phyloP scores from a whole-genome alignment of 2,329 filamentous ascomycete species.

The Cladosporium halotolerans region DNA sequence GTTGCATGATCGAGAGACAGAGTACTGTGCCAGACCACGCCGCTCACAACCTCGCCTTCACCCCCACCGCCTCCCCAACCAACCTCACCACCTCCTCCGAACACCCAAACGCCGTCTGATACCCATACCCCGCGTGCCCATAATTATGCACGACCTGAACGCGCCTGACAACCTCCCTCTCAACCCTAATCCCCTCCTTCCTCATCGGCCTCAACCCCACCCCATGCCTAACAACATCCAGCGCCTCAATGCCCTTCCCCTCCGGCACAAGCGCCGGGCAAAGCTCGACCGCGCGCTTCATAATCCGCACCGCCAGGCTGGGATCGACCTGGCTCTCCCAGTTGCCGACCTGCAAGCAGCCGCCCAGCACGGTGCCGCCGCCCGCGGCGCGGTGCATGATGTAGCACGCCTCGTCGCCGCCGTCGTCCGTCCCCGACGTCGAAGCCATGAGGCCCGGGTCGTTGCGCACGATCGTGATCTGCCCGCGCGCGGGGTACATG shows the following conservation, averaged over 20 bases:
- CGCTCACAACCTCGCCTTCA: slow-evolving; percentile 19
- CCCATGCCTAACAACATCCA: slow-evolving; percentile 72
- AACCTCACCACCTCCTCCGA: slow-evolving; percentile 37
- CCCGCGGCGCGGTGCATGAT: slow-evolving; percentile 72
- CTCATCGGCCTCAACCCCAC: slow-evolving; percentile 76
- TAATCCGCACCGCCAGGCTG: slow-evolving; percentile 73
- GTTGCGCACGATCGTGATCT: slow-evolving; percentile 79
- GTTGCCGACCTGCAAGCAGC: slow-evolving; percentile 70
- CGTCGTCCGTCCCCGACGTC: slow-evolving; percentile 68
- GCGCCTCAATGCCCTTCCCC: slow-evolving; percentile 62
- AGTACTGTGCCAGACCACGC: too few species aligned
- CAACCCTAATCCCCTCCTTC: slow-evolving; percentile 66
- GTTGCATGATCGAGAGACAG: too few species aligned
- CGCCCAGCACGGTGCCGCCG: slow-evolving; percentile 84
- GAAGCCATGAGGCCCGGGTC: slow-evolving; percentile 64
- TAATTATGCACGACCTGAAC: slow-evolving; percentile 74
- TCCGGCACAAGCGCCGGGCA: slow-evolving; percentile 56
- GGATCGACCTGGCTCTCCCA: slow-evolving; percentile 77
- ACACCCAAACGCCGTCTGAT: slow-evolving; percentile 42
- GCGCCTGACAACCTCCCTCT: slow-evolving; percentile 58
- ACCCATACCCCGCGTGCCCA: slow-evolving; percentile 75
- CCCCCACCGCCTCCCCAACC: slow-evolving; percentile 28
- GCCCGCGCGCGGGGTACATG: slow-evolving; percentile 72
- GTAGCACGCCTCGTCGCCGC: slow-evolving; percentile 66
- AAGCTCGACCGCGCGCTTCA: slow-evolving; percentile 65